A percentile compares a stretch with the other conserved stretches of the same genome.
Evolutionary conservation across 2,329 filamentous ascomycete species (phyloP).

Genomic region (Talaromyces sp.): DNA sequence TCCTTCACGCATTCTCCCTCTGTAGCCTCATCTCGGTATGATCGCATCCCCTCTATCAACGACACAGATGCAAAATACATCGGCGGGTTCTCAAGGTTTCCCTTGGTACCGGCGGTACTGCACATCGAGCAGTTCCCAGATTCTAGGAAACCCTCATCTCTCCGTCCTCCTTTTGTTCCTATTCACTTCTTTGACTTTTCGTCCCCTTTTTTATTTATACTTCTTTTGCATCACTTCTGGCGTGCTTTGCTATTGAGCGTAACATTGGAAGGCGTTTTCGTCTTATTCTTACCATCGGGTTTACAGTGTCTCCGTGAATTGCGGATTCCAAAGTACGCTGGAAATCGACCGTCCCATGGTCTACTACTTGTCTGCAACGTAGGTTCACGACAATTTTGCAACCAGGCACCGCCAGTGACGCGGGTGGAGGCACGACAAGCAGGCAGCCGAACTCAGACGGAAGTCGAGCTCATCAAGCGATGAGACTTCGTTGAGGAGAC

Average conservation of each 20-base stretch:
- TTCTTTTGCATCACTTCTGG: slow-evolving; percentile 20
- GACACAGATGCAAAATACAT: not conserved
- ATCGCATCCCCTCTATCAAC: slow-evolving; percentile 4
- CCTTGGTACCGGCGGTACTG: not conserved
- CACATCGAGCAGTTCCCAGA: slow-evolving; percentile 1
- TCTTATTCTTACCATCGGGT: slow-evolving; percentile 20
- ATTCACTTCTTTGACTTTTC: slow-evolving; percentile 12
- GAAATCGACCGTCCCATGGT: not conserved
- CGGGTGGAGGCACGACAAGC: not conserved
- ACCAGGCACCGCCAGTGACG: not conserved
- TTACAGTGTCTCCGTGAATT: slow-evolving; percentile 8
- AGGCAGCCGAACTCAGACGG: slow-evolving; percentile 2
- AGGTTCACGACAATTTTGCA: slow-evolving; percentile 9
- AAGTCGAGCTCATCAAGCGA: not conserved
- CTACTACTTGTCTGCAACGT: slow-evolving; percentile 13
- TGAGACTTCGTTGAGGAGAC: not conserved
- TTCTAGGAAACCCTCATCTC: not conserved
- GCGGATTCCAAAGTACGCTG: slow-evolving; percentile 14
- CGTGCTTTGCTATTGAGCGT: slow-evolving; percentile 19
- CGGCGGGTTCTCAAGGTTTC: not conserved
- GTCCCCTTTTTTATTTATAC: slow-evolving; percentile 9
- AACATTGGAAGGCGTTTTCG: slow-evolving; percentile 24
- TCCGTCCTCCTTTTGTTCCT: slow-evolving; percentile 22
- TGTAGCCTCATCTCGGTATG: slow-evolving; percentile 34
- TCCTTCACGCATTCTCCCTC: slow-evolving; percentile 43